phyloP scores from a whole-genome alignment of 371 early-diverging fungal genomes.

The Mortierella polycephala region DNA sequence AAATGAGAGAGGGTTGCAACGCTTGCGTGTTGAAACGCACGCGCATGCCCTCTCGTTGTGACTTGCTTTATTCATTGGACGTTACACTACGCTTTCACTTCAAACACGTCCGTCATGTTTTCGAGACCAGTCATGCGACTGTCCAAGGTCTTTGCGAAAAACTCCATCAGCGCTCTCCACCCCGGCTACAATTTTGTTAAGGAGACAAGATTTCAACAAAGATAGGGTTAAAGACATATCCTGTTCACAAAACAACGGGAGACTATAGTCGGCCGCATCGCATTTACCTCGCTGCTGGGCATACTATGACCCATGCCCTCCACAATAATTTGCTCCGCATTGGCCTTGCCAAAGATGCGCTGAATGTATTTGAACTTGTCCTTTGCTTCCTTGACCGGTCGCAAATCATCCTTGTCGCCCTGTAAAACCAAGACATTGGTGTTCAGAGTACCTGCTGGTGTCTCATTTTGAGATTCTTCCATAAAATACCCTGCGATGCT shows the following conservation, averaged over 20 bases:
- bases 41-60: background rate
- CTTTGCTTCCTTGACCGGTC: slow-evolving; percentile 57
- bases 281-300: slow-evolving; percentile 57
- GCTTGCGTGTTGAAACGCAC: background rate
- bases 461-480: slow-evolving; percentile 55
- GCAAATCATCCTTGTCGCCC: slow-evolving; percentile 62
- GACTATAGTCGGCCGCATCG: too few species aligned
- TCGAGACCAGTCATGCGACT: slow-evolving; percentile 59
- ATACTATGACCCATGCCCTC: slow-evolving; percentile 63
- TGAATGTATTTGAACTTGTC: slow-evolving; percentile 53
- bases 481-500: slow-evolving; percentile 69
- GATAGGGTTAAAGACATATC: background rate
- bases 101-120: slow-evolving; percentile 64
- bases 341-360: slow-evolving; percentile 28
- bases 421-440: slow-evolving; percentile 64
- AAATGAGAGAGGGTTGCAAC: background rate
- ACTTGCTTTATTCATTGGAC: background rate
- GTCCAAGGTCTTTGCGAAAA: slow-evolving; percentile 63
- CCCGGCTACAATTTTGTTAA: slow-evolving; percentile 12
- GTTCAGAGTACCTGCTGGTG: slow-evolving; percentile 11
- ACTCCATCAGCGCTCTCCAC: slow-evolving; percentile 66
- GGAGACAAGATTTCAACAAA: background rate
- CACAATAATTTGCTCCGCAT: slow-evolving; percentile 22
- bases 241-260: background rate
- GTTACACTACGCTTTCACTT: slow-evolving; percentile 43